Base-by-base conservation (phyloP, 345 rosid species). In the Capsella bursapastoris region DNA sequence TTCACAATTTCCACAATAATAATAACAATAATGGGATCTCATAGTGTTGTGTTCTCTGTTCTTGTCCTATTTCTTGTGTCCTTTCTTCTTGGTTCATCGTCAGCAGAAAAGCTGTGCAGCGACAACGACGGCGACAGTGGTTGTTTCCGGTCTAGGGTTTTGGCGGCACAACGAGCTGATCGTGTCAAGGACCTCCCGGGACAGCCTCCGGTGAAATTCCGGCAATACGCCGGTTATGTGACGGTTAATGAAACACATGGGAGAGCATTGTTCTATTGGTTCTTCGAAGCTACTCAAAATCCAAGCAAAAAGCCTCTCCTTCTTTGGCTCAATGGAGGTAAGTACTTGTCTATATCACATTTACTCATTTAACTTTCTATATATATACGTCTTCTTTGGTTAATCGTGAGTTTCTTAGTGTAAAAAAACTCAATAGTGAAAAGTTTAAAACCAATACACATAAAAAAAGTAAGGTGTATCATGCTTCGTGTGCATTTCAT, bases 291-390 rank as follows among this genome's bases (percentile, higher is more conserved):
- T 18, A 64, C 82, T 4, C 53, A 49, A 2, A 53, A 77, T 28
- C 89, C 92, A 31, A 48, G 75, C 29, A 37, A 72, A 8, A 82
- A 83, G 32, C 97, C 97, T 57, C 81, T 90, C 35, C 85, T 88
- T 41, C 85, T 88, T 34, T 90, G 97, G 97, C 88, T 90, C 80
- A 90, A 90, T 69, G 96, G 96, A 86, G 96, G 92, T 90, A 85
- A 64, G 0, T 22, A 10, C 3, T 56, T 7, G 62, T 9, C 11
- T 29, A 16, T 11, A 14, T 73, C 71, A 31, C 57, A 61, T 40
- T 56, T 68, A 50, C 56, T 75, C 63, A 0, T 57, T 27, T 8
- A 59, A 3, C 18, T 14, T 8, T 38, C 5, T 49, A 6, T 22
- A 49, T 13, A 53, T 3, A 48, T 13, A 52, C 5, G 34, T 48